Percentiles rank a stretch among this genome's conserved stretches.
phyloP scores from a whole-genome alignment of 1,139 yeast genomes.

The Blastobotrys apis region DNA sequence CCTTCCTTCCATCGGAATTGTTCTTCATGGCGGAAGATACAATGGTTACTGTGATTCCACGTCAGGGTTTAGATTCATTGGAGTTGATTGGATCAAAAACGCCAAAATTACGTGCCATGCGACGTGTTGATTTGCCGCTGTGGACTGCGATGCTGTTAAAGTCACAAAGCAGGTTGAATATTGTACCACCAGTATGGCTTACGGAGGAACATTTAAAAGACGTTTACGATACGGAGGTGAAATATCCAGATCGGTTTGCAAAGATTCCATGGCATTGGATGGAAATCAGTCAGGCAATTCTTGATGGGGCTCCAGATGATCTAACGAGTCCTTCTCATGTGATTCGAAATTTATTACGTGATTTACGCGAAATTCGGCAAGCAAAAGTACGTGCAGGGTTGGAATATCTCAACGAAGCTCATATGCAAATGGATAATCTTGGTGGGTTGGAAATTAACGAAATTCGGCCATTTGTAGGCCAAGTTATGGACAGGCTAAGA shows the following conservation, averaged over 20 bases:
- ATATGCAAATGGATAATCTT: constrained; percentile 77
- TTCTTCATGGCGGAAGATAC: constrained; percentile 85
- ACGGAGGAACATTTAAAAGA: constrained; percentile 50
- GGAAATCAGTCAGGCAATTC: constrained; percentile 64
- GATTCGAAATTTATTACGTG: constrained; percentile 69
- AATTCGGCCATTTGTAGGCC: constrained; percentile 71
- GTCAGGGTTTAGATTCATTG: constrained; percentile 61
- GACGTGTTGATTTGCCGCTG: constrained; percentile 67
- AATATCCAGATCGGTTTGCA: constrained; percentile 48
- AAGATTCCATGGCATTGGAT: constrained; percentile 85
- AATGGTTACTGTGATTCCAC: constrained; percentile 64
- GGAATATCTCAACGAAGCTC: constrained; percentile 71
- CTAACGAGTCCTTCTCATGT: constrained; percentile 60
- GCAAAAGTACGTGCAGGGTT: constrained; percentile 81
- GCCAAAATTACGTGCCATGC: constrained; percentile 61
- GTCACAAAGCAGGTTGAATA: constrained; percentile 79
- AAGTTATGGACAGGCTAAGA: constrained; percentile 74
- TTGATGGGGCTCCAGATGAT: constrained; percentile 71
- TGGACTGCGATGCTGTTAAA: constrained; percentile 87
- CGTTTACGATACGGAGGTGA: constrained; percentile 65
- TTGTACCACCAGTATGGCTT: constrained; percentile 90
- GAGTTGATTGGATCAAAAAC: constrained; percentile 52
- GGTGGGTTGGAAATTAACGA: constrained; percentile 85
- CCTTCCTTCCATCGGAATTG: constrained; percentile 72
- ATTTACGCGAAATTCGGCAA: constrained; percentile 75